Evolutionary conservation across 208 protist genomes (phyloP), one percentile per base, ranked within the genome.

Genomic region (Trypanosoma theileri): DNA sequence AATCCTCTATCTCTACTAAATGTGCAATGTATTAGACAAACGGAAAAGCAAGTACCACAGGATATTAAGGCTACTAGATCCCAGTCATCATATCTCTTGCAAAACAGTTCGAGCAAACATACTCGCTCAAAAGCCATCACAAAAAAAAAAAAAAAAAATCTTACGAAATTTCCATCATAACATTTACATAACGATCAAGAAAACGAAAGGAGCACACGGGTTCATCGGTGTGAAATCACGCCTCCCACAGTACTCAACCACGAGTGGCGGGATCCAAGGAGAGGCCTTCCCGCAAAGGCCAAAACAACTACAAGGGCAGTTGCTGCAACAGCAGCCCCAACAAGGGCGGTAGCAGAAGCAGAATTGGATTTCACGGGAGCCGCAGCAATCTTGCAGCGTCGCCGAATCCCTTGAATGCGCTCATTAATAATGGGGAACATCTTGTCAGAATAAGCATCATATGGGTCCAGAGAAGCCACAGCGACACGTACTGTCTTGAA

Each of bases 391-490:
- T 24, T 10, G 19, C 31, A 26, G 44, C 22, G 19, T 19, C 13
- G 44, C 16, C 31, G 16, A 9, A 48, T n/a, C n/a, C 40, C 19
- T n/a, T 3, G 21, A 41, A 72, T 7, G 31, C 31, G 21, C 22
- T 31, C 45, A 56, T 84, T 84, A 51, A 85, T 45, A 4, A 67
- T 13, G 24, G 79, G 79, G 58, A 80, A 85, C 63, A 75, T 59
- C 14, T 44, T 61, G 10, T 19, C n/a, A 52, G 71, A 81, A 41
- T 75, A 40, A 6, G 62, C 40, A 62, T 85, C 71, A 46, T 66
- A 75, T 48, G 79, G 75, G 19, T 63, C 63, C 67, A 85, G 31
- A 50, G 40, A 60, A 10, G 68, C 35, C 24, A 73, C 71, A 13
- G 60, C 45, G 22, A 81, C 54, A 28, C 64, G 51, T 21, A 50